phyloP scores from a whole-genome alignment of 2,329 filamentous ascomycete genomes.

The Ophiosphaerella herpotricha region DNA sequence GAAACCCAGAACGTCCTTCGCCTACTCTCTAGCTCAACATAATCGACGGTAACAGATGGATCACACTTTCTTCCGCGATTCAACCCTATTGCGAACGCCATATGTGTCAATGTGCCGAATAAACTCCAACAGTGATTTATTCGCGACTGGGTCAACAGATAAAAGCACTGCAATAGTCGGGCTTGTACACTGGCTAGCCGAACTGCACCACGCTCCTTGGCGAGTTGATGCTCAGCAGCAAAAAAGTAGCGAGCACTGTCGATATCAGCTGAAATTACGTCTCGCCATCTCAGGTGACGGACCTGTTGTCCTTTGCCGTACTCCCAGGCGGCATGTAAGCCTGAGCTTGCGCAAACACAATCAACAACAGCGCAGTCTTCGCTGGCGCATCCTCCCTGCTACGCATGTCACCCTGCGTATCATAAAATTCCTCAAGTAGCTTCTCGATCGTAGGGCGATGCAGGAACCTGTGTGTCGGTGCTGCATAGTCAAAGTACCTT shows the following conservation, averaged over 20 bases:
- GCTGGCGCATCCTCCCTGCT: slow-evolving; percentile 48
- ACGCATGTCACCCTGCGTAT: slow-evolving; percentile 49
- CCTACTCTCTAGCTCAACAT: slow-evolving; percentile 57
- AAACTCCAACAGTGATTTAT: slow-evolving; percentile 66
- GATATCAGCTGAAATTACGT: background rate
- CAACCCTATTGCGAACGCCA: slow-evolving; percentile 55
- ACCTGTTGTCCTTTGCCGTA: slow-evolving; percentile 34
- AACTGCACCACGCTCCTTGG: slow-evolving; percentile 58
- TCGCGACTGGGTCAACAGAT: slow-evolving; percentile 62
- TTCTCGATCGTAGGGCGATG: slow-evolving; percentile 58
- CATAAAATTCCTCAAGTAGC: slow-evolving; percentile 54
- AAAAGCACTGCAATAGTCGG: slow-evolving; percentile 62
- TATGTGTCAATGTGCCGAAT: slow-evolving; percentile 62
- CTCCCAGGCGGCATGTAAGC: slow-evolving; percentile 47
- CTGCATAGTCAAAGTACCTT: slow-evolving; percentile 64
- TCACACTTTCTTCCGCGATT: slow-evolving; percentile 46
- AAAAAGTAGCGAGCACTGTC: slow-evolving; percentile 50
- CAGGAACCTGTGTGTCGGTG: slow-evolving; percentile 64
- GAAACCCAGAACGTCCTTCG: slow-evolving; percentile 66
- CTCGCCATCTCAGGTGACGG: background rate
- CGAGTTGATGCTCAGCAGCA: slow-evolving; percentile 50
- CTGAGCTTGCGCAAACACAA: slow-evolving; percentile 59
- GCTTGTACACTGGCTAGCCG: slow-evolving; percentile 63
- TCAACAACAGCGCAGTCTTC: slow-evolving; percentile 55
- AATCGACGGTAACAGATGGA: slow-evolving; percentile 45